Evolutionary conservation across 1,284 basidiomycete species (phyloP).

Genomic region (Mycena citricolor): DNA sequence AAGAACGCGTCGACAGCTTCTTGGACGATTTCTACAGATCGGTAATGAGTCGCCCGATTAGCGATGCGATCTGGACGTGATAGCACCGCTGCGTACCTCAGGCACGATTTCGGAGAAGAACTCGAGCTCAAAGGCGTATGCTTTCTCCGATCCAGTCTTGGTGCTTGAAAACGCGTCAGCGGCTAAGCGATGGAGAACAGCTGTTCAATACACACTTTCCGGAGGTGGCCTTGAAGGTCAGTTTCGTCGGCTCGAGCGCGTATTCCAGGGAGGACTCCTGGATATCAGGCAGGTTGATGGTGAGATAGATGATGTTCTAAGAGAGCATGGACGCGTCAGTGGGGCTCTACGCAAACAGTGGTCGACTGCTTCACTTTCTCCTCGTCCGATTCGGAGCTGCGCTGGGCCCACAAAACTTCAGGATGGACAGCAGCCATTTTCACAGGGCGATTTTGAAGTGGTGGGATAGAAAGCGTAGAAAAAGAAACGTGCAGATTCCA

Average conservation of each 20-base stretch:
- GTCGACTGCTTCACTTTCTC: constrained; percentile 57
- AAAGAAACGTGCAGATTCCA: constrained; percentile 29
- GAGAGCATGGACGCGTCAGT: constrained; percentile 30
- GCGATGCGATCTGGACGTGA: constrained; percentile 2
- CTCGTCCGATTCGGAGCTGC: constrained; percentile 65
- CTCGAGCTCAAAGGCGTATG: constrained; percentile 73
- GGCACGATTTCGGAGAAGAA: constrained; percentile 74
- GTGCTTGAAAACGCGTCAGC: constrained; percentile 34
- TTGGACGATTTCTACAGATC: constrained; percentile 59
- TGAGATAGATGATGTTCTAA: constrained; percentile 83
- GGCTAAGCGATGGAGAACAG: constrained; percentile 9
- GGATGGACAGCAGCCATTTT: constrained; percentile 69
- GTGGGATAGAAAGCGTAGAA: constrained; percentile 24
- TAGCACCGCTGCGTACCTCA: constrained; percentile 52
- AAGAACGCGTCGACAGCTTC: constrained; percentile 62
- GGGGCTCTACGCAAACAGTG: constrained; percentile 15
- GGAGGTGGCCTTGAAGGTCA: constrained; percentile 72
- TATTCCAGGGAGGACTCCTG: constrained; percentile 59
- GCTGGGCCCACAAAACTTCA: constrained; percentile 90
- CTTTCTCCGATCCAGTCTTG: constrained; percentile 54
- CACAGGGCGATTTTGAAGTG: too few species aligned
- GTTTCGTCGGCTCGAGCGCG: constrained; percentile 58
- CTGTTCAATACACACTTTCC: constrained; percentile 57
- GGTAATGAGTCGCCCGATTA: constrained; percentile 1
- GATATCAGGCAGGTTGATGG: constrained; percentile 84